Evolutionary conservation across 257 asterid species (phyloP).

Genomic region (Solanum medicagineum): DNA sequence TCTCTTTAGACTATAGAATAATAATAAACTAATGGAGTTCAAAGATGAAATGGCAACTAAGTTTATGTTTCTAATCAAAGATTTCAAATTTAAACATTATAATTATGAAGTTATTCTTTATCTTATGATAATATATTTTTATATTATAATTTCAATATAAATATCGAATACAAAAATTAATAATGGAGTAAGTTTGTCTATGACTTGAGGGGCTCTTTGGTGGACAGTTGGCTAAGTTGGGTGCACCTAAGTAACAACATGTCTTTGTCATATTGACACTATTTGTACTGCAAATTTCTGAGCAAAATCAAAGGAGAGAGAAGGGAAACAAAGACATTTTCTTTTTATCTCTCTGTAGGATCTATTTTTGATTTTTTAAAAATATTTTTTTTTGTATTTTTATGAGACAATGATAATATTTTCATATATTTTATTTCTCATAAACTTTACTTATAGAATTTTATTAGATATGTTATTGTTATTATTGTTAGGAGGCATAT

Average conservation of each 20-base stretch:
- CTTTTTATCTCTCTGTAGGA: not conserved
- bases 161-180: not conserved
- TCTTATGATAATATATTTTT: no score
- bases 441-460: no score
- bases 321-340: not conserved
- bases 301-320: not conserved
- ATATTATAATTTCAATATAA: accelerated
- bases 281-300: not conserved
- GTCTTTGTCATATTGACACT: not conserved
- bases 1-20: not conserved
- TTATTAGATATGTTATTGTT: no score
- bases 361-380: not conserved
- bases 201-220: not conserved
- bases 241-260: not conserved
- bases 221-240: not conserved
- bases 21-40: not conserved
- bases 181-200: not conserved
- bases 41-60: no score
- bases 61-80: no score
- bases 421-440: no score
- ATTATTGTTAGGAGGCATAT: no score
- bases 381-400: no score
- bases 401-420: no score
- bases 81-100: no score
- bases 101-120: no score